Evolutionary conservation across 225 moss, liverwort and hornwort genomes (phyloP).

Genomic region (Neckera pumila): DNA sequence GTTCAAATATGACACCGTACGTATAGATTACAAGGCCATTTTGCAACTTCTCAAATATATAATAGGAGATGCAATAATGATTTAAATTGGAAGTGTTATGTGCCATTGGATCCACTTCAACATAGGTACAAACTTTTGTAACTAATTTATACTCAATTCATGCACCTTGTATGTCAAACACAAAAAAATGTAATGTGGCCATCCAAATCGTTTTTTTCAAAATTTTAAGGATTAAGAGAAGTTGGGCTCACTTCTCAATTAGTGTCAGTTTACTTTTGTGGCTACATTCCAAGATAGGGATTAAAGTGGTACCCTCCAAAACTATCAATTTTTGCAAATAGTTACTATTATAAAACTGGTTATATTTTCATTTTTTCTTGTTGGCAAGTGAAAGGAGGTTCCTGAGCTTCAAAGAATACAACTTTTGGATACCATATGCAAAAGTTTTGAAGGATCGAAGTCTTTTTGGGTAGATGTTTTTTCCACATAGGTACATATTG

Average conservation of each 20-base stretch:
- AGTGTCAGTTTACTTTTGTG: neutral
- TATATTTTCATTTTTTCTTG: neutral
- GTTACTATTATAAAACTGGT: neutral
- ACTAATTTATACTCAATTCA: too few species aligned
- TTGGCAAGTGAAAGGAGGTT: neutral
- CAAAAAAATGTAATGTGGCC: too few species aligned
- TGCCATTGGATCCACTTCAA: fast-evolving
- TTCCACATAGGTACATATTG: neutral
- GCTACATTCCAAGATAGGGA: fast-evolving
- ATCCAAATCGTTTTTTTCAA: fast-evolving
- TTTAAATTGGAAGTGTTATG: neutral
- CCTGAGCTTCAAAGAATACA: fast-evolving
- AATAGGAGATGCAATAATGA: neutral
- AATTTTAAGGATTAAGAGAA: neutral
- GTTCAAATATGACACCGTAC: fast-evolving
- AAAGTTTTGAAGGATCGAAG: neutral
- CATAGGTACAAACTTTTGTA: neutral
- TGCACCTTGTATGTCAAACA: neutral
- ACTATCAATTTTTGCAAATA: neutral
- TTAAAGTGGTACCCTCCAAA: neutral
- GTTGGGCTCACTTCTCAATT: fast-evolving
- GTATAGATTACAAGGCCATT: neutral
- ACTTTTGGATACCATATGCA: neutral
- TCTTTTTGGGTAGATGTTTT: neutral
- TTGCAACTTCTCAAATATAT: neutral